Base-by-base conservation (phyloP, 164 flowering plant genomes). In the Dillenia turbinata region DNA sequence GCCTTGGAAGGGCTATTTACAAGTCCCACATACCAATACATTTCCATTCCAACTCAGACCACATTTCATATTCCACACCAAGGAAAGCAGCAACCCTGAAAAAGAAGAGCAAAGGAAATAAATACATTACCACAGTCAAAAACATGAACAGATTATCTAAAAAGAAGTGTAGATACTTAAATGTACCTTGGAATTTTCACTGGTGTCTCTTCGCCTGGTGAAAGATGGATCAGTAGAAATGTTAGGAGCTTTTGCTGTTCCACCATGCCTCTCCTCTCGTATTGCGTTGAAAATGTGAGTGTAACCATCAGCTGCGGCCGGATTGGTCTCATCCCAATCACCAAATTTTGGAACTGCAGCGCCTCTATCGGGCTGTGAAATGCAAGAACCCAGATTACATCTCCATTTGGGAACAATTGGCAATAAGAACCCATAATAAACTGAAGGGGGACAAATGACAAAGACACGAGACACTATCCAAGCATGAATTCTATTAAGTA, bases 301-400 rank as follows among this genome's bases (percentile, higher is more conserved):
- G 60, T 62, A 89, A 3, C 92, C 86, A 63, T 85, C 96, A 51
- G 92, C 90, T 48, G 96, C 71, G 64, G 90, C 68, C 12, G 97
- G 92, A 68, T 92, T 71, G 47, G 16, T 81, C 74, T 81, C 97
- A 69, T 92, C 83, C 97, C 97, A 92, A 1, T 77, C 94, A 0
- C 97, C 97, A 49, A 92, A 92, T 68, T 72, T 84, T 13, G 97
- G 97, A 58, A 92, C 85, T 48, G 90, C 89, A 51, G 89, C 83
- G 40, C 85, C 84, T 79, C 57, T 76, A 5, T 83, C 89, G 12
- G 79, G 73, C 97, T 91, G 87, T 60, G 57, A 72, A 11, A 54
- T 44, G 1, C 40, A 33, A 33, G 40, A 33, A 33, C 40, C 40
- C 40, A 33, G 40, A 33, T 33, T 33, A 33, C 40, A 33, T 33